phyloP scores from a whole-genome alignment of 2,329 filamentous ascomycete genomes.

The Penicillium sp. region DNA sequence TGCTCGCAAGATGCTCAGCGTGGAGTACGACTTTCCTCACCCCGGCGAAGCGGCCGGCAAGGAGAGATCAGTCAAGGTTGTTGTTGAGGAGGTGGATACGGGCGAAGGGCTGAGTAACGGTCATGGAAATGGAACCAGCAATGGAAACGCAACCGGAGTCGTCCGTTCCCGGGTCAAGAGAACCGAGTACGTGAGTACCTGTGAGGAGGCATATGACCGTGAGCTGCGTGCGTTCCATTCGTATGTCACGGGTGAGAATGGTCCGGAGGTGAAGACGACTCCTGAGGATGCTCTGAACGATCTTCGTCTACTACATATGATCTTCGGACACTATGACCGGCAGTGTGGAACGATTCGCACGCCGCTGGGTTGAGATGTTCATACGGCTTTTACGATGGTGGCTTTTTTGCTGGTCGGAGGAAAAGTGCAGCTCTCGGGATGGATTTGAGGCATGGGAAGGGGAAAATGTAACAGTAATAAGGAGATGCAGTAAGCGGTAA shows the following conservation, averaged over 20 bases:
- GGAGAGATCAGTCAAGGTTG: slow-evolving; percentile 50
- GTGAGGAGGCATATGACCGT: slow-evolving; percentile 36
- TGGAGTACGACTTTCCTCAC: slow-evolving; percentile 56
- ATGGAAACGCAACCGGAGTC: background rate
- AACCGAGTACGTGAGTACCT: slow-evolving; percentile 31
- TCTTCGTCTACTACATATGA: slow-evolving; percentile 32
- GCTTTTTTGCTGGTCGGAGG: background rate
- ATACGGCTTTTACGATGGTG: too few relatives aligned
- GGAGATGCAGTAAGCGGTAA: background rate
- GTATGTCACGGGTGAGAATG: slow-evolving; percentile 25
- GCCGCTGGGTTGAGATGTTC: slow-evolving; percentile 25
- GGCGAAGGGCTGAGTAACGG: slow-evolving; percentile 17
- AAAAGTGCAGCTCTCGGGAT: background rate
- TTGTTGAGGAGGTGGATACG: slow-evolving; percentile 30
- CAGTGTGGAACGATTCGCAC: slow-evolving; percentile 35
- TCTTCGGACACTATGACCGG: slow-evolving; percentile 36
- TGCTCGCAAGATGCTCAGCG: slow-evolving; percentile 50
- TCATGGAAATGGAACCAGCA: background rate
- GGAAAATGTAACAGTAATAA: background rate
- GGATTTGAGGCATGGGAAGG: background rate
- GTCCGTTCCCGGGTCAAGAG: slow-evolving; percentile 13
- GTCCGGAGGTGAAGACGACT: slow-evolving; percentile 30
- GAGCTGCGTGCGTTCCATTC: slow-evolving; percentile 37
- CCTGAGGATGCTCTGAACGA: slow-evolving; percentile 37
- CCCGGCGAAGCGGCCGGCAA: slow-evolving; percentile 38